These are phyloP conservation scores for Phytophthora gonapodyides DNA, from an alignment of 352 stramenopile genomes.

Conservation along the genomic window DNA sequence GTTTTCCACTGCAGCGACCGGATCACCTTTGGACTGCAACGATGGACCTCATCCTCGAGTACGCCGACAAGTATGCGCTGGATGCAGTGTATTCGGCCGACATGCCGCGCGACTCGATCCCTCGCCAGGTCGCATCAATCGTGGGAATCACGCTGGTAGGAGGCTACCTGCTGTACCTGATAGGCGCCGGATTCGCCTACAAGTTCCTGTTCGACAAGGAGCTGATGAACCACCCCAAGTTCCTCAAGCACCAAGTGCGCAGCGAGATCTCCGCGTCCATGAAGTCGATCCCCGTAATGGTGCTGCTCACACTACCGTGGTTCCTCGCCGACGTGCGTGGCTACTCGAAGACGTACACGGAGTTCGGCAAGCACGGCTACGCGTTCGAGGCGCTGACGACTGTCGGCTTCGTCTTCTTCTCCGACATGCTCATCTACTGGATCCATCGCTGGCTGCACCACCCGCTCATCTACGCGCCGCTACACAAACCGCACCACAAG, in stretches of 20 bases:
- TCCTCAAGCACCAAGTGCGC: conserved; percentile 63
- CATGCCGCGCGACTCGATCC: conserved; percentile 46
- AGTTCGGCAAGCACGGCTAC: conserved; percentile 47
- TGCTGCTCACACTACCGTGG: conserved; percentile 59
- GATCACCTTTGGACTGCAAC: conserved; percentile 2
- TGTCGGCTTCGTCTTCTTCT: conserved; percentile 69
- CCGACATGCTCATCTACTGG: conserved; percentile 85
- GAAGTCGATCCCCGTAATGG: conserved; percentile 72
- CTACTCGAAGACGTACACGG: conserved; percentile 55
- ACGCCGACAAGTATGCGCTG: conserved; percentile 51
- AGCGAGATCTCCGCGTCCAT: conserved; percentile 57
- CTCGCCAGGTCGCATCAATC: conserved; percentile 57
- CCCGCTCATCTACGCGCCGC: conserved; percentile 55
- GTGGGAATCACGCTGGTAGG: conserved; percentile 54
- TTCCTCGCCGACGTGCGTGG: conserved; percentile 69
- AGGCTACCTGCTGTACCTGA: conserved; percentile 66
- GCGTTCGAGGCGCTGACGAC: conserved; percentile 52
- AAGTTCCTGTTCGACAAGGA: conserved; percentile 67
- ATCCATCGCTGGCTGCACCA: conserved; percentile 78
- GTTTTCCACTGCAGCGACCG: conserved; percentile 8
- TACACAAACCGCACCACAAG: conserved; percentile 83
- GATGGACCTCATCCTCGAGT: conserved; percentile 71
- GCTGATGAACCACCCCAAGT: conserved; percentile 68
- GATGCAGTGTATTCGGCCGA: conserved; percentile 58
- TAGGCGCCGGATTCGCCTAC: conserved; percentile 52